Evolutionary conservation across 2,329 filamentous ascomycete genomes (phyloP), one percentile per base, ranked within the genome.

Genomic region (Beauveria brongniartii): DNA sequence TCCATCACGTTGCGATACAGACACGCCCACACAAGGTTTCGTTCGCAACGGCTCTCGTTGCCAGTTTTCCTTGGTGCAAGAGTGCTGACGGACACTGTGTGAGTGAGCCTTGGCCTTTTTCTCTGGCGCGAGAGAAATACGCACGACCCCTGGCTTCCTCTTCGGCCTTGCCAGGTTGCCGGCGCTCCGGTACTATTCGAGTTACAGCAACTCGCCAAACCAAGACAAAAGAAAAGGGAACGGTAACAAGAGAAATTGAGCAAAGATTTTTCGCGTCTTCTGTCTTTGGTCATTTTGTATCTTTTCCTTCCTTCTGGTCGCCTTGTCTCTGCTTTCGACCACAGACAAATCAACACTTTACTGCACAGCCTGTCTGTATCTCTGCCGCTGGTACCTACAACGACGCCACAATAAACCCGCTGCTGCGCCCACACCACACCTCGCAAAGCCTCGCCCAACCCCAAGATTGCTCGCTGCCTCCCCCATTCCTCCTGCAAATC

Each of bases 401-500:
- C 40, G 37, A 59, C 47, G 18, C 44, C 43, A 34, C 56, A 43
- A 12, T 37, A 37, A 37, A 37, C 34, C 5, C 34, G 10, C 34
- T 43, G 41, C 41, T 43, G 41, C 41, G 41, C 41, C 18, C 26
- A 20, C 37, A 3, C 37, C 20, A 24, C 40, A 40, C 53, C 53
- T 24, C 22, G n/a, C 12, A 26, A 58, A 51, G 55, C 55, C 55
- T 58, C 56, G 56, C 56, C 20, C 40, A 30, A 20, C 47, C 47
- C 47, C 52, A 53, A 59, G 48, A 59, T 18, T 51, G 26, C 18
- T 26, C 8, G 16, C 41, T 40, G n/a, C 12, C 58, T 37, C 41
- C 57, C 57, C 41, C 58, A 60, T 60, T 60, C 58, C 55, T 48
- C 43, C 50, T 60, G 58, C 58, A 60, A 54, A 60, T 16, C 58